Evolutionary conservation across 140 eudicot genomes (phyloP).

Genomic region (Senecio squalidus): DNA sequence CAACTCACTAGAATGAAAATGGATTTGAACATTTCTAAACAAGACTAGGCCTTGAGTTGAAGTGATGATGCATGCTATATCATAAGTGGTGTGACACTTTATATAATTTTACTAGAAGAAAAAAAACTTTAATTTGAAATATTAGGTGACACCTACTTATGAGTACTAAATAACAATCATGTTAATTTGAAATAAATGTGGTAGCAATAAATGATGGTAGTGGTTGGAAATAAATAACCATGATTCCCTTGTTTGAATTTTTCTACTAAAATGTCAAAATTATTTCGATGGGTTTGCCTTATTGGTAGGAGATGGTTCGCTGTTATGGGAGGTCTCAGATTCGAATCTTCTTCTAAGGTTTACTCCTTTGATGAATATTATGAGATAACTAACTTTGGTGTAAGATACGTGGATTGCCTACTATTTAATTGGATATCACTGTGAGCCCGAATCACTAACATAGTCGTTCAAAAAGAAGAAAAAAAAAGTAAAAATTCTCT

Average conservation of each 20-base stretch:
- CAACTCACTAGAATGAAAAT: not conserved
- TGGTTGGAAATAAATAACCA: slow-evolving; percentile 23
- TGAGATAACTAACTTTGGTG: no score
- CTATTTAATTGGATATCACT: no score
- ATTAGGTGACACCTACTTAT: slow-evolving; percentile 11
- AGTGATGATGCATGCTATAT: slow-evolving; percentile 10
- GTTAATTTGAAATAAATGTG: slow-evolving; percentile 17
- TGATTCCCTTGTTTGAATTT: slow-evolving; percentile 26
- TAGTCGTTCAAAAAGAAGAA: no score
- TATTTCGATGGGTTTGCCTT: no score
- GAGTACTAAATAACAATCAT: slow-evolving; percentile 21
- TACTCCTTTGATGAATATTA: no score
- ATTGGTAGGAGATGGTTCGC: no score
- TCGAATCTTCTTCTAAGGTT: no score
- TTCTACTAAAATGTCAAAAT: slow-evolving; percentile 13
- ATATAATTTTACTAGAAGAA: slow-evolving; percentile 3
- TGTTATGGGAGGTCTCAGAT: no score
- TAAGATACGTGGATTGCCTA: no score
- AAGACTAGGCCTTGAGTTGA: not conserved
- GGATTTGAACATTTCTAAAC: not conserved
- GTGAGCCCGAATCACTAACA: no score
- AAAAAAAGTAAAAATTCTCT: no score
- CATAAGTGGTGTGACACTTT: slow-evolving; percentile 5
- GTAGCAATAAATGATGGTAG: slow-evolving; percentile 20
- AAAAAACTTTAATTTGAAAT: slow-evolving; percentile 12